Evolutionary conservation across 345 rosid species (phyloP), one percentile per base, ranked within the genome.

Genomic region (Firmiana major): DNA sequence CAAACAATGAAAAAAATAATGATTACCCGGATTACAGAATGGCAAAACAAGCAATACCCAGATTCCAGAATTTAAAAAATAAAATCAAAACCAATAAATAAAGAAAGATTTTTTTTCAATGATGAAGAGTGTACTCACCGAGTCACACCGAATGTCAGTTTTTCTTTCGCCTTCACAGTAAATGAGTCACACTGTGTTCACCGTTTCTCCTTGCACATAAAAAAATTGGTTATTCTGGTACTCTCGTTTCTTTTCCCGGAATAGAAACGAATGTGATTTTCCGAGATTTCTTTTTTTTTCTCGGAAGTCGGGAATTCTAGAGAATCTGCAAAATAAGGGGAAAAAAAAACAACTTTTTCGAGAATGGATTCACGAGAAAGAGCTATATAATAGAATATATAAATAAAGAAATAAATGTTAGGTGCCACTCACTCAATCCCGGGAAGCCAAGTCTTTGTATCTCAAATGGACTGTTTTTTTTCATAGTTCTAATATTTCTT

Each of bases 51-150:
- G 46, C 66, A 80, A 78, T 9, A 80, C 80, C 81, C 84, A 80
- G 73, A 48, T 78, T 28, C 80, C 81, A 82, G 81, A 68, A 48
- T 78, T 78, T 36, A 68, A 74, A 22, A 66, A 60, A 62, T 71
- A 5, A 57, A 79, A 77, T 76, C 43, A 48, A 74, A 85, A 82
- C 54, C 72, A 79, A 81, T 31, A 17, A 51, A 9, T 34, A 42
- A 76, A 17, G 31, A 57, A 42, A 51, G 38, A 66, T 53, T 71
- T 74, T 74, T 74, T 5, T 38, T 28, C 73, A 79, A 62, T 75
- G 76, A 62, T 53, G 74, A 74, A 76, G 80, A 77, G 79, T 77
- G 77, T 55, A 80, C 86, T 83, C 78, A 87, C 88, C 79, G 64
- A 77, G 74, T 57, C 62, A 78, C 59, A 54, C 16, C 65, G 36